phyloP scores from a whole-genome alignment of 2,329 filamentous ascomycete genomes.

The Ampelomyces quisqualis region DNA sequence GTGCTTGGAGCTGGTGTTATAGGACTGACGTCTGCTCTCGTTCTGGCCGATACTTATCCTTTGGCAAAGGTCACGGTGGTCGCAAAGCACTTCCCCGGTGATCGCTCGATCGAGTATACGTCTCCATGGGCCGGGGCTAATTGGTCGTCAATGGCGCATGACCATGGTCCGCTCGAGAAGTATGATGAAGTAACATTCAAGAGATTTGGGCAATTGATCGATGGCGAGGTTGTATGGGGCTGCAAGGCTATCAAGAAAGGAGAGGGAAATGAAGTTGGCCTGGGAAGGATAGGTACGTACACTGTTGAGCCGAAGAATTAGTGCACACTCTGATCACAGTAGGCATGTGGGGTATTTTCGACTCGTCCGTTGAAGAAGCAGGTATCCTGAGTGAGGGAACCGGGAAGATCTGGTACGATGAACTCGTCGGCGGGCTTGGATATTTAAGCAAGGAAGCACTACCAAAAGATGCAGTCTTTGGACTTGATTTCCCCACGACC shows the following conservation, averaged over 20 bases:
- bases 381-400: constrained; percentile 41
- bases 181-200: constrained; percentile 37
- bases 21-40: constrained; percentile 64
- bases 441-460: constrained; percentile 31
- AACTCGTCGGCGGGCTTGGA: constrained; percentile 43
- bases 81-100: constrained; percentile 89
- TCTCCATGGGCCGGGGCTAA: constrained; percentile 89
- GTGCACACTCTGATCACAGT: neutral
- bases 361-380: constrained; percentile 34
- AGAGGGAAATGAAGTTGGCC: constrained; percentile 26
- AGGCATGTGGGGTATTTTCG: constrained; percentile 33
- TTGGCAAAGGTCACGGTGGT: constrained; percentile 66
- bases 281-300: constrained; percentile 24
- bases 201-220: constrained; percentile 29
- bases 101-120: constrained; percentile 88
- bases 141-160: constrained; percentile 58
- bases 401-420: constrained; percentile 47
- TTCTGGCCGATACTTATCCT: constrained; percentile 57
- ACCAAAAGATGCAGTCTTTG: constrained; percentile 42
- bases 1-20: constrained; percentile 61
- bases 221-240: constrained; percentile 24
- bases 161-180: constrained; percentile 36
- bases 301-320: neutral
- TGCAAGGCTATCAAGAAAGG: constrained; percentile 14
- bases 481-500: constrained; percentile 37